phyloP scores from a whole-genome alignment of 768 basidiomycete species.

The Termitomyces sp. region DNA sequence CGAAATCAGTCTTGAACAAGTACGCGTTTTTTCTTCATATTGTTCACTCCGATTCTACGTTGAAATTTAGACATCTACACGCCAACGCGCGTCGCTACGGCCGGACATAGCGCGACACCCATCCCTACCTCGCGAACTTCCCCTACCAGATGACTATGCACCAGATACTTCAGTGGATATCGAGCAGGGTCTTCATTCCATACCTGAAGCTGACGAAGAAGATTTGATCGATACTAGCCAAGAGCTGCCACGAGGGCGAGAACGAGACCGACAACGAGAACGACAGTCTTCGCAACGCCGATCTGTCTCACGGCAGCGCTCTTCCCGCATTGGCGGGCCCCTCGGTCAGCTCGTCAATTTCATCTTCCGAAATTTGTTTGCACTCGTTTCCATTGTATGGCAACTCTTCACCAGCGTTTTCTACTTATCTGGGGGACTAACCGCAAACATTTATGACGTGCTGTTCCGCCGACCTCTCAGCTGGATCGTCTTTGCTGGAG shows the following conservation, averaged over 20 bases:
- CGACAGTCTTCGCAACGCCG: slow-evolving; percentile 21
- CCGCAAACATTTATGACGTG: slow-evolving; percentile 47
- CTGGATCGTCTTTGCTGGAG: slow-evolving; percentile 31
- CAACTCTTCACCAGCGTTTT: slow-evolving; percentile 31
- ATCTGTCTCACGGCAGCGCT: slow-evolving; percentile 24
- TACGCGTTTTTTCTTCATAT: slow-evolving; percentile 24
- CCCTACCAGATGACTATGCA: slow-evolving; percentile 12
- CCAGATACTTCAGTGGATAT: slow-evolving; percentile 38
- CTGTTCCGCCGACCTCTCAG: slow-evolving; percentile 44
- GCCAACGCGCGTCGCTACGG: slow-evolving; percentile 28
- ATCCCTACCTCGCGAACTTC: slow-evolving; percentile 32
- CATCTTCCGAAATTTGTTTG: slow-evolving; percentile 18
- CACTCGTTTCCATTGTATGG: slow-evolving; percentile 21
- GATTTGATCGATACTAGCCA: slow-evolving; percentile 21
- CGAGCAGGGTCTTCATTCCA: slow-evolving; percentile 55
- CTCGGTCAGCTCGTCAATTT: slow-evolving; percentile 37
- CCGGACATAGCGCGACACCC: slow-evolving; percentile 29
- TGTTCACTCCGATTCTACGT: slow-evolving; percentile 5
- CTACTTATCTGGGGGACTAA: slow-evolving; percentile 40
- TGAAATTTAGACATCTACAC: slow-evolving; percentile 19
- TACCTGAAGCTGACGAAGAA: slow-evolving; percentile 63
- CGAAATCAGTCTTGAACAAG: slow-evolving; percentile 33
- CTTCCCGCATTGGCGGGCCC: slow-evolving; percentile 37
- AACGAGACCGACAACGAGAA: background rate
- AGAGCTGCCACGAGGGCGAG: slow-evolving; percentile 8